A percentile compares a stretch with the other conserved stretches of the same genome.
These are phyloP conservation scores for Helenozyma baotianmanensis DNA, from an alignment of 805 yeast genomes.

Conservation along the genomic window DNA sequence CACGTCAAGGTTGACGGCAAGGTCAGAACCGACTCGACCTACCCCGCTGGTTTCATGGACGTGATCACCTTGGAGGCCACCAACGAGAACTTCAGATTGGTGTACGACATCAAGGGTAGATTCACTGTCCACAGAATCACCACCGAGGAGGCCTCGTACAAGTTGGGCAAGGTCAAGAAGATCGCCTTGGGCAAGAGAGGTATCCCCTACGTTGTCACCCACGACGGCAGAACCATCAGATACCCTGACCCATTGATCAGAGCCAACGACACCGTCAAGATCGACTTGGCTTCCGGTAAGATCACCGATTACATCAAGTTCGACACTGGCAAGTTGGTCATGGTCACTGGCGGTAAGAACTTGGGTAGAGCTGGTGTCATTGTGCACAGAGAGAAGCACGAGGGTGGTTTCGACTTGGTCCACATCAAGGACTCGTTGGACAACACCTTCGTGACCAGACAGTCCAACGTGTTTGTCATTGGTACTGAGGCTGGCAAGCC, in stretches of 20 bases:
- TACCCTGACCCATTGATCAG: constrained; percentile 98
- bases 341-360: constrained; percentile 98
- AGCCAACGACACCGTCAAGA: constrained; percentile 96
- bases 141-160: constrained; percentile 97
- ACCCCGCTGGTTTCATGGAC: constrained; percentile 99
- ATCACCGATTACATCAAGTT: constrained; percentile 83
- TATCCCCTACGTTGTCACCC: constrained; percentile 97
- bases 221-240: constrained; percentile 99
- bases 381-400: constrained; percentile 95
- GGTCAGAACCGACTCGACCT: constrained; percentile 98
- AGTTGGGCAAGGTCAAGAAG: constrained; percentile 96
- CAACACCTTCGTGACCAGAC: constrained; percentile 94
- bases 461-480: constrained; percentile 86
- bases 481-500: constrained; percentile 92
- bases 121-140: constrained; percentile 99
- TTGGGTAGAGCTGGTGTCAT: constrained; percentile 97
- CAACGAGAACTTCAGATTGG: constrained; percentile 98
- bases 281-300: constrained; percentile 95
- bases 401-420: constrained; percentile 96
- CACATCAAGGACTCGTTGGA: constrained; percentile 94
- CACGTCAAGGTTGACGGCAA: constrained; percentile 98
- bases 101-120: constrained; percentile 98
- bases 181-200: constrained; percentile 98
- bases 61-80: constrained; percentile 96
- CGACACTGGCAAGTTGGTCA: constrained; percentile 84